These are phyloP conservation scores for Ceratocystis eucalypticola DNA, from an alignment of 2,329 filamentous ascomycete genomes.

Conservation along the genomic window DNA sequence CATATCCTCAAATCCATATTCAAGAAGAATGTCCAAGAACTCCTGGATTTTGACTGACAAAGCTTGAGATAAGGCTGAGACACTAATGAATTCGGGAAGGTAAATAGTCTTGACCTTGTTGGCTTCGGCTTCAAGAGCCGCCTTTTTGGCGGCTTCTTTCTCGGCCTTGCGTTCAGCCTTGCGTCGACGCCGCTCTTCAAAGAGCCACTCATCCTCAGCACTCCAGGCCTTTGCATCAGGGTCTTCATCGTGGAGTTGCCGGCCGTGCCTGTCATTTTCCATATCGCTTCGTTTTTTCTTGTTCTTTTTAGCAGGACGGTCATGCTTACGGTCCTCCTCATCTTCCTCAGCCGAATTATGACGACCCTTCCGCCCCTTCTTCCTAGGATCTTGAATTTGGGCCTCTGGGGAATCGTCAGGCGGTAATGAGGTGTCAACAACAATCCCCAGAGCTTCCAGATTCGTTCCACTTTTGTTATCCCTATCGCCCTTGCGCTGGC, in stretches of 20 bases:
- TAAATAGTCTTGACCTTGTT: slow-evolving; percentile 45
- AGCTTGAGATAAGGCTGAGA: slow-evolving; percentile 65
- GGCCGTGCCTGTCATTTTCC: slow-evolving; percentile 2
- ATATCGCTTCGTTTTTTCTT: slow-evolving; percentile 11
- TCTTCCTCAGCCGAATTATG: slow-evolving; percentile 12
- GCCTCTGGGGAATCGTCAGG: not conserved
- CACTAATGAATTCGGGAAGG: slow-evolving; percentile 81
- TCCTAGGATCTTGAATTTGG: not conserved
- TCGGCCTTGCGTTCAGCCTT: slow-evolving; percentile 17
- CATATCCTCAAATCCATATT: slow-evolving; percentile 82
- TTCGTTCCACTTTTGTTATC: not conserved
- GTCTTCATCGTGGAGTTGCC: slow-evolving; percentile 10
- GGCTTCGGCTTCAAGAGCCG: slow-evolving; percentile 26
- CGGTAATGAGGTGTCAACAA: slow-evolving; percentile 2
- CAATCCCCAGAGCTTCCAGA: slow-evolving; percentile 13
- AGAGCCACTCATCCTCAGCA: slow-evolving; percentile 13
- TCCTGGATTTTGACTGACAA: slow-evolving; percentile 56
- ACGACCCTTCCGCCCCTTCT: slow-evolving; percentile 8
- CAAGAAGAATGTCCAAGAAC: slow-evolving; percentile 62
- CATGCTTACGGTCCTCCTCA: not conserved
- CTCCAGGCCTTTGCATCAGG: slow-evolving; percentile 14
- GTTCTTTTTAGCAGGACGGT: slow-evolving; percentile 4
- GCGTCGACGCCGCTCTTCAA: slow-evolving; percentile 12
- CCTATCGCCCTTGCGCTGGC: not conserved
- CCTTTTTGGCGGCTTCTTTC: slow-evolving; percentile 16